Evolutionary conservation across 2,329 filamentous ascomycete genomes (phyloP), one percentile per base, ranked within the genome.

Genomic region (Lachnellula hyalina): DNA sequence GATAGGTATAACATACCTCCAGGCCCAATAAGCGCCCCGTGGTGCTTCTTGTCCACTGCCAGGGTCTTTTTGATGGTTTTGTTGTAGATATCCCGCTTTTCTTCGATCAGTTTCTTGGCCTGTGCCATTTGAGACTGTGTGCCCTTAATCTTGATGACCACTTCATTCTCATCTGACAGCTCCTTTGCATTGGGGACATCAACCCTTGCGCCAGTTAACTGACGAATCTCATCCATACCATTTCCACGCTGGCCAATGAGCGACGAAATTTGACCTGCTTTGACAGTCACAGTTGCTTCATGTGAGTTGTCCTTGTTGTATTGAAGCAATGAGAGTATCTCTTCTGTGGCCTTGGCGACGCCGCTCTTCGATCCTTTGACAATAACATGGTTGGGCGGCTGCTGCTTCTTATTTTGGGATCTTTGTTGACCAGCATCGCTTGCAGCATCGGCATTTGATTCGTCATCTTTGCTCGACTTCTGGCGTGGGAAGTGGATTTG

Each of bases 11-110:
- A 76, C 88, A 75, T 80, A 92, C 91, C 94, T 69, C 89, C 88
- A 62, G 85, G 78, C 59, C 94, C 94, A 72, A 99, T 99, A 61
- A 99, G 78, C 52, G 86, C 83, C 73, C 87, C 86, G 75, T 99
- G 94, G 72, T 94, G 85, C 77, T 95, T 96, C 76, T 90, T 89
- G 64, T 97, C 92, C n/a, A 99, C 85, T 35, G 95, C 88, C 48
- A 99, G 77, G 12, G 85, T 90, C 74, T 87, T 85, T 15, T 86
- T 83, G 49, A 96, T 80, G n/a, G 90, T 96, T 61, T 94, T 86
- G 66, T 97, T 91, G 64, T 96, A 96, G 19, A 91, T 79, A 58
- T 86, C 86, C 52, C 88, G 87, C 74, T 92, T 91, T 74, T 94
- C 88, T 71, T 93, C 85, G 23, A 99, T 80, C 49, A 94, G 75